Base-by-base conservation (phyloP, 1,139 yeast species). In the Blastobotrys elegans region DNA sequence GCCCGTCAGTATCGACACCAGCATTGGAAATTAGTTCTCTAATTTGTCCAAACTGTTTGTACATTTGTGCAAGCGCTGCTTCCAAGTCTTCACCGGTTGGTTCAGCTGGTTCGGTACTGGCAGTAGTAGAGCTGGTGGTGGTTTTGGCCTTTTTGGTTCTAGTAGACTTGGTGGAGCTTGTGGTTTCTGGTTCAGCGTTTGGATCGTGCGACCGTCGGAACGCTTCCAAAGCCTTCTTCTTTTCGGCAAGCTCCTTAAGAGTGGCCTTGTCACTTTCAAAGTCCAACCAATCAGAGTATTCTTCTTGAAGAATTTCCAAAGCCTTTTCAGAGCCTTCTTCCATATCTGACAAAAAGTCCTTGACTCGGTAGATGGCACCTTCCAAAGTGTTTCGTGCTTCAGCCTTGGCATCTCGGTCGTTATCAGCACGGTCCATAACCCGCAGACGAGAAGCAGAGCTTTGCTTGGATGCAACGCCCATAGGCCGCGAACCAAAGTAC, bases 231-330 rank as follows among this genome's bases (percentile, higher is more conserved):
- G 56, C 60, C 1, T 70, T 64, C 50, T 69, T 63, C 39, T 70
- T 66, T 33, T 57, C 48, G 41, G 65, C 57, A 38, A 79, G 63
- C 8, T 69, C 76, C n/a, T 69, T 69, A 36, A 73, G 51, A 1
- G 72, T 54, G 1, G 87, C 76, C 27, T 70, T 71, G 48, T 80
- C 85, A 47, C 87, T 76, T 20, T 82, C 90, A 55, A 77, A 80
- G 47, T 87, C 95, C 33, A 88, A 69, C 96, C 96, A 87, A 53
- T 84, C 94, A 45, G 84, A 67, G 21, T 74, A 68, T 21, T 79
- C 82, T 27, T 69, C 54, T 11, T 36, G 40, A 1, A 83, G 45
- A 40, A 48, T 48, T n/a, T 32, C 43, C 32, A 50, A 74, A 2
- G 66, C 50, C 18, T 43, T 51, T 31, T 53, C 53, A 3, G 44